Conservation (phyloP, 176 grass and related monocot species). For the Alopecurus myosuroides region DNA sequence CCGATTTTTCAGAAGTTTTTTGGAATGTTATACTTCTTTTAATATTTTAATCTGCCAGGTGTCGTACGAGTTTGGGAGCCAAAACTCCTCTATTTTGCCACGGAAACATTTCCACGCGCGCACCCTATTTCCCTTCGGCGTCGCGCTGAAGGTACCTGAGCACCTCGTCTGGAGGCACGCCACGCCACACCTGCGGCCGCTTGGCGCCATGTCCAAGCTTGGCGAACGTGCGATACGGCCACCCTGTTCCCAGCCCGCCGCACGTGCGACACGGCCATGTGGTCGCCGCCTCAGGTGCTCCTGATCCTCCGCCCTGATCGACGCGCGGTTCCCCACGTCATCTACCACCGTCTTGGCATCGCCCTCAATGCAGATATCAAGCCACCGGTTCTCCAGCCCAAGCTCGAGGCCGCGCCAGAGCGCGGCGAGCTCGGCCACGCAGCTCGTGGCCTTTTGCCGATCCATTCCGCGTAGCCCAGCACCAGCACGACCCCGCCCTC, state of each 20-base stretch:
- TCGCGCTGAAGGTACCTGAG: conserved; percentile 23
- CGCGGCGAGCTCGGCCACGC: conserved; percentile 61
- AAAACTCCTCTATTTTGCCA: too few relatives aligned
- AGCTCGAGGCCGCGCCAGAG: conserved; percentile 71
- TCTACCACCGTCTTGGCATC: conserved; percentile 55
- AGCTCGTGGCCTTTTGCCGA: conserved; percentile 63
- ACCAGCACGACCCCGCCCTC: conserved; percentile 60
- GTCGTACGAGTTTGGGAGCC: too few relatives aligned
- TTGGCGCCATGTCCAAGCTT: conserved; percentile 34
- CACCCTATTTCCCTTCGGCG: conserved; percentile 1
- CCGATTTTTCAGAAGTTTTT: too few relatives aligned
- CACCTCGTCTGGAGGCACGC: conserved; percentile 46
- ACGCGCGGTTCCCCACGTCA: not conserved
- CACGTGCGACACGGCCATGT: conserved; percentile 56
- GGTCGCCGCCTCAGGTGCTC: conserved; percentile 33
- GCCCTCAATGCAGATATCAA: conserved; percentile 50
- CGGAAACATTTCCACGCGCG: not conserved
- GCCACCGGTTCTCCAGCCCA: conserved; percentile 57
- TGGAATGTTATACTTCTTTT: too few relatives aligned
- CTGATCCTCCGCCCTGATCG: conserved; percentile 16
- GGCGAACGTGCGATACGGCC: conserved; percentile 54
- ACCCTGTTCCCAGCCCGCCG: conserved; percentile 57
- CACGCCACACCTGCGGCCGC: conserved; percentile 39
- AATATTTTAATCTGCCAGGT: too few relatives aligned
- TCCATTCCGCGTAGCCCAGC: conserved; percentile 72